Conservation (phyloP, 768 basidiomycete genomes). For the Suillus cothurnatus region DNA sequence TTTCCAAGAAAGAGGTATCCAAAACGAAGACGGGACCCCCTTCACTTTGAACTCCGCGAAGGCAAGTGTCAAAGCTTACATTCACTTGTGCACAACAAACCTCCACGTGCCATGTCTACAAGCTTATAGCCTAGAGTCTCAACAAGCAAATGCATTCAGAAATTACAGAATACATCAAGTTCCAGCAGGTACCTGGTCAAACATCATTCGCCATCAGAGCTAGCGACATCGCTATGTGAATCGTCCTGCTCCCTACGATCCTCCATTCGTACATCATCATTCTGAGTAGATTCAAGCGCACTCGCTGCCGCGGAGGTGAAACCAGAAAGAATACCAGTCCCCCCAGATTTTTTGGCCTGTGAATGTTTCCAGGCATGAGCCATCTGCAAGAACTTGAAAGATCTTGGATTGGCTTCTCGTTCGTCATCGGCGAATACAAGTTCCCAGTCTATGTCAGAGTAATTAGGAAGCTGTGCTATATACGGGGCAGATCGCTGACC, state of each 20-base stretch:
- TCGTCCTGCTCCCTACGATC: constrained; percentile 33
- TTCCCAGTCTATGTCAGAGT: constrained; percentile 75
- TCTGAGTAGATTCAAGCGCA: constrained; percentile 10
- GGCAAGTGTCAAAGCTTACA: neutral
- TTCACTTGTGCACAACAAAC: neutral
- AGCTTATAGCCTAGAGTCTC: neutral
- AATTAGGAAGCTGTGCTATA: constrained; percentile 3
- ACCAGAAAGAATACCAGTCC: constrained; percentile 43
- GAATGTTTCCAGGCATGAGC: constrained; percentile 87
- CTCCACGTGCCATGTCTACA: neutral
- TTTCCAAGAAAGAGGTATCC: neutral
- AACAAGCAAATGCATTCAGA: constrained; percentile 4
- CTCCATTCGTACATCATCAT: constrained; percentile 27
- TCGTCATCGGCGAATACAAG: constrained; percentile 97
- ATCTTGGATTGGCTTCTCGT: constrained; percentile 86
- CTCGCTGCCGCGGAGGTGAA: constrained; percentile 44
- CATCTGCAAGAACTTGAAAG: constrained; percentile 95
- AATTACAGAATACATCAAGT: constrained; percentile 2
- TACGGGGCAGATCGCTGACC: constrained; percentile 46
- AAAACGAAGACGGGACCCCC: neutral
- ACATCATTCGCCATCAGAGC: constrained; percentile 48
- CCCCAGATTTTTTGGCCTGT: constrained; percentile 44
- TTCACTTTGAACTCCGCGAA: neutral
- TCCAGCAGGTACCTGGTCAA: constrained; percentile 2
- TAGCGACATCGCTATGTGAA: constrained; percentile 52